Evolutionary conservation across 805 yeast species (phyloP).

Genomic region (Candida nemodendra): DNA sequence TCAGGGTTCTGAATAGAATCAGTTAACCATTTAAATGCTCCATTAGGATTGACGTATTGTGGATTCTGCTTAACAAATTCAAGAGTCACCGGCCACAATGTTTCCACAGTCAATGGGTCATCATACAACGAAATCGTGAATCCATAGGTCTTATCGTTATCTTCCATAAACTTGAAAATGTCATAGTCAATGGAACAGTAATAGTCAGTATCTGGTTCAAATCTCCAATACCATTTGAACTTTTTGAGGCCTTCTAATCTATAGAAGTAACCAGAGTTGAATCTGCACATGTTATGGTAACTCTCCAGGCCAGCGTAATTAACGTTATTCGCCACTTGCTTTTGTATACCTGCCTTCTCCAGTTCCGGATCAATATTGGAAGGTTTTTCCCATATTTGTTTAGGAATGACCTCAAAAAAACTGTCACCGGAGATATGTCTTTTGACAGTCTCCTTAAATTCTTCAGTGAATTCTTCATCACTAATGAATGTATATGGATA

Average conservation of each 20-base stretch:
- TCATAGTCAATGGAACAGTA: conserved; percentile 73
- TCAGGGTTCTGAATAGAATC: conserved; percentile 52
- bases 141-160: conserved; percentile 70
- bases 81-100: conserved; percentile 71
- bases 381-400: conserved; percentile 51
- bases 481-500: conserved; percentile 95
- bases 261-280: conserved; percentile 68
- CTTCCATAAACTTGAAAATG: conserved; percentile 71
- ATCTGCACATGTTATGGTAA: conserved; percentile 84
- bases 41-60: conserved; percentile 56
- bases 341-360: conserved; percentile 39
- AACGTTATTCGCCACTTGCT: conserved; percentile 40
- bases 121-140: conserved; percentile 72
- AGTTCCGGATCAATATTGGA: conserved; percentile 38
- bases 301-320: conserved; percentile 62
- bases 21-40: conserved; percentile 56
- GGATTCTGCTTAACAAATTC: conserved; percentile 59
- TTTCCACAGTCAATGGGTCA: conserved; percentile 59
- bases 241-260: conserved; percentile 58
- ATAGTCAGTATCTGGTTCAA: conserved; percentile 73
- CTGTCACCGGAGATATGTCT: conserved; percentile 47
- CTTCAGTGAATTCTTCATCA: conserved; percentile 76
- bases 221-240: conserved; percentile 74
- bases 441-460: conserved; percentile 56
- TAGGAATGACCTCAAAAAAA: conserved; percentile 53